Conservation (phyloP, 1,284 basidiomycete species). For the Ustilago loliicola region DNA sequence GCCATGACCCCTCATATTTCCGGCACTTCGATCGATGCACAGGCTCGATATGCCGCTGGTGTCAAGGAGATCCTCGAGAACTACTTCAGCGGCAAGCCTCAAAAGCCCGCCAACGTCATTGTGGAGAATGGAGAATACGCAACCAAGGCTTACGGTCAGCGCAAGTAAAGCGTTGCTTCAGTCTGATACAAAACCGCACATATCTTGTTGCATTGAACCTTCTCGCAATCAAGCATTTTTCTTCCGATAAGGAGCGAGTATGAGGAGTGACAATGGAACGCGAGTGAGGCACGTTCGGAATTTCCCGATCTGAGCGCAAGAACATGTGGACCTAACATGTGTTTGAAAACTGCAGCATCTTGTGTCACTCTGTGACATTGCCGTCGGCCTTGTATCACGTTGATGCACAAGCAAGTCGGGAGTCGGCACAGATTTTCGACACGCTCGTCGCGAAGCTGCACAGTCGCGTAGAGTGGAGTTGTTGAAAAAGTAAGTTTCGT, state of each 20-base stretch:
- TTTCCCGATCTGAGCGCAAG: not conserved
- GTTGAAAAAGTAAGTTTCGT: too few species aligned
- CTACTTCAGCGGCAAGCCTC: slow-evolving; percentile 76
- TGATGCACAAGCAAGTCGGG: too few species aligned
- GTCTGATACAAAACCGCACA: not conserved
- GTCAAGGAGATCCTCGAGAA: slow-evolving; percentile 83
- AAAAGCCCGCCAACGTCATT: slow-evolving; percentile 86
- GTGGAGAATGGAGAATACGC: slow-evolving; percentile 70
- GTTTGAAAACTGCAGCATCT: too few species aligned
- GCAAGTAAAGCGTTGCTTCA: slow-evolving; percentile 15
- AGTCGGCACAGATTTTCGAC: too few species aligned
- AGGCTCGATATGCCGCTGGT: slow-evolving; percentile 86
- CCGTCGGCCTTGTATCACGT: too few species aligned
- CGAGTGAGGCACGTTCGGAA: too few species aligned
- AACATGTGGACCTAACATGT: not conserved
- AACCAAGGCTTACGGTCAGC: slow-evolving; percentile 69
- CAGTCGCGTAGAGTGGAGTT: too few species aligned
- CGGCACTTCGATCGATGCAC: slow-evolving; percentile 87
- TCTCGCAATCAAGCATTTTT: not conserved
- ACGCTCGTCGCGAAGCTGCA: too few species aligned
- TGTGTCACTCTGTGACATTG: too few species aligned
- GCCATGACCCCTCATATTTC: slow-evolving; percentile 61
- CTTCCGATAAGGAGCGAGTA: not conserved
- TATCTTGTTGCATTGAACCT: not conserved
- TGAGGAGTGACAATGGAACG: too few species aligned